Evolutionary conservation across 73 alveolate genomes (phyloP), one percentile per base, ranked within the genome.

Genomic region (Uronychia setigera): DNA sequence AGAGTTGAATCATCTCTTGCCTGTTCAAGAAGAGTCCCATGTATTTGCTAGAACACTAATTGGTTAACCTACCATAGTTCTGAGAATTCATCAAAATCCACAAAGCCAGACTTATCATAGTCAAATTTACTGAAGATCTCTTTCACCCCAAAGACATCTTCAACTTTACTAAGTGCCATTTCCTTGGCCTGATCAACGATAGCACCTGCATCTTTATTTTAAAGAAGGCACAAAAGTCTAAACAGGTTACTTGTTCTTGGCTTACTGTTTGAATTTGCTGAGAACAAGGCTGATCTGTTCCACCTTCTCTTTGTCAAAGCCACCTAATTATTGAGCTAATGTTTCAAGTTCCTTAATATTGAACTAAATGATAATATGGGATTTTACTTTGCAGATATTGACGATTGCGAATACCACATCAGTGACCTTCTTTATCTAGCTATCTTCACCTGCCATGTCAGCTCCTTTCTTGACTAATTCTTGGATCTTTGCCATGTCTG

Each of bases 71-170:
- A 46, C 67, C 67, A 74, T 29, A 82, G 83, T n/a, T 82, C 89
- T 28, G 29, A 13, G 59, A 82, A 82, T 60, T 82, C 89, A 33
- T 67, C 29, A 34, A 58, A 82, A 59, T 74, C 83, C 14, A 82
- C 35, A 35, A 27, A 82, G 26, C 89, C 89, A n/a, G 78, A 74
- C 58, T 82, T 27, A 32, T 82, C 89, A 29, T 26, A 29, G 33
- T 81, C 88, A 31, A 81, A 81, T 27, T 32, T 27, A 13, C 32
- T 59, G 76, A 81, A 81, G 33, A 81, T 26, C 1, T 81, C 81
- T 19, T 19, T 46, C n/a, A 11, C 5, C 67, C 67, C 67, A 5
- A 46, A 19, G 67, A 46, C 67, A 19, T 46, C 67, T 46, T 46
- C 67, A 5, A 46, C 67, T 19, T 46, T 46, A 19, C 19, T 19